These are phyloP conservation scores for Rhodotorula toruloides DNA, from an alignment of 768 basidiomycete genomes.

Conservation along the genomic window DNA sequence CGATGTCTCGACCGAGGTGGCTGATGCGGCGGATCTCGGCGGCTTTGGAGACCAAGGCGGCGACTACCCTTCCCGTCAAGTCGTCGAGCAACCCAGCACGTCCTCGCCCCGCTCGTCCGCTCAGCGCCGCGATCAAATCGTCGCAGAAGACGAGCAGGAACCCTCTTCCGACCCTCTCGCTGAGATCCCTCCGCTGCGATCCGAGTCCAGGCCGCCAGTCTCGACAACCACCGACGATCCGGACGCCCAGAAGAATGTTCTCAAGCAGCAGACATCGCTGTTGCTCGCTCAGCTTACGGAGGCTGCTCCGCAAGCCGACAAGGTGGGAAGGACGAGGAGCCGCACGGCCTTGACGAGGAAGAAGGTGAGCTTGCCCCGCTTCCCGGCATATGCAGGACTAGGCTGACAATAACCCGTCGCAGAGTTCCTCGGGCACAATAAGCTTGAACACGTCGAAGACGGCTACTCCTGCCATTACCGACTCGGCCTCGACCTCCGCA, in stretches of 20 bases:
- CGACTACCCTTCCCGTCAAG: not conserved
- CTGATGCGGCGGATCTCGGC: not conserved
- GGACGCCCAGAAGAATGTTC: not conserved
- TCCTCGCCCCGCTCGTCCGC: not conserved
- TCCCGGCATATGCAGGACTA: too few species aligned
- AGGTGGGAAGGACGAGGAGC: not conserved
- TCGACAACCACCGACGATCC: not conserved
- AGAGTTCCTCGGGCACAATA: conserved; percentile 2
- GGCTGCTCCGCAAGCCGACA: not conserved
- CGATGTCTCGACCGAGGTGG: not conserved
- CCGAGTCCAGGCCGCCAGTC: not conserved
- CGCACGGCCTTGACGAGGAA: not conserved
- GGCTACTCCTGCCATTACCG: not conserved
- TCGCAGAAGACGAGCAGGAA: not conserved
- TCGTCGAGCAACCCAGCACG: too few species aligned
- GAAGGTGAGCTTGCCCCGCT: not conserved
- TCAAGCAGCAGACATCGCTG: conserved; percentile 9
- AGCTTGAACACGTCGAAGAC: not conserved
- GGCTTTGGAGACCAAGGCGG: not conserved
- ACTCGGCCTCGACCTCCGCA: not conserved
- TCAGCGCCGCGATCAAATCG: not conserved
- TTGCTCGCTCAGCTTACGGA: not conserved
- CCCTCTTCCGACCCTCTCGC: conserved; percentile 11
- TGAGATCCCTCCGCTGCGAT: not conserved
- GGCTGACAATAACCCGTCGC: not conserved